These are phyloP conservation scores for Phytophthora pini DNA, from an alignment of 352 stramenopile genomes.

Conservation along the genomic window DNA sequence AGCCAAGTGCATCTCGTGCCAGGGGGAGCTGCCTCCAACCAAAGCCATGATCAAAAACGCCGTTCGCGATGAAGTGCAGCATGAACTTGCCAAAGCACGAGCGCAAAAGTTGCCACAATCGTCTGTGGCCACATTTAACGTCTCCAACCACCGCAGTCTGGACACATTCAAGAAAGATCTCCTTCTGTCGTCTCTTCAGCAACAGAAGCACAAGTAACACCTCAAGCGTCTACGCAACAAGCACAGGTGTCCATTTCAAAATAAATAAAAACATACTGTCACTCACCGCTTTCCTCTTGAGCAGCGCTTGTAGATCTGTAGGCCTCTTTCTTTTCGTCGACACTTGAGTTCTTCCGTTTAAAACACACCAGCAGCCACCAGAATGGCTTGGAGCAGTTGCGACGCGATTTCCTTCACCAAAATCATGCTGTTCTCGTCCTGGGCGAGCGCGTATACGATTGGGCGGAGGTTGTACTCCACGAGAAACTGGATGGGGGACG, in stretches of 20 bases:
- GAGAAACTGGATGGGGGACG: constrained; percentile 85
- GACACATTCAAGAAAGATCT: constrained; percentile 78
- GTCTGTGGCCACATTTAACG: constrained; percentile 46
- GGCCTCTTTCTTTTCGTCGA: not conserved
- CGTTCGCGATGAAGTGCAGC: constrained; percentile 67
- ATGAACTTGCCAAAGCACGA: constrained; percentile 64
- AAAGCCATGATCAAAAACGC: constrained; percentile 66
- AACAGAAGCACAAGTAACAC: constrained; percentile 42
- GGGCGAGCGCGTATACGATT: constrained; percentile 76
- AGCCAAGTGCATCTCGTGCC: constrained; percentile 77
- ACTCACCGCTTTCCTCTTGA: constrained; percentile 27
- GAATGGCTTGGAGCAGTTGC: constrained; percentile 82
- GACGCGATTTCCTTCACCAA: constrained; percentile 91
- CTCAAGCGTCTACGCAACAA: constrained; percentile 18
- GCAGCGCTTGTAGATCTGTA: constrained; percentile 18
- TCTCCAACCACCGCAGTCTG: constrained; percentile 66
- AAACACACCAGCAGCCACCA: constrained; percentile 74
- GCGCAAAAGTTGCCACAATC: constrained; percentile 34
- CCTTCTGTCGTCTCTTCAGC: constrained; percentile 51
- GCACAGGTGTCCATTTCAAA: constrained; percentile 33
- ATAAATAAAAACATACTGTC: constrained; percentile 45
- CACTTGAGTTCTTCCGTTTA: constrained; percentile 17
- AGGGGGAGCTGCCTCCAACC: constrained; percentile 63
- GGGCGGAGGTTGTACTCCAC: constrained; percentile 90
- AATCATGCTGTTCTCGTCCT: constrained; percentile 91